Percentiles rank a stretch among this genome's conserved stretches.
These are phyloP conservation scores for Thielaviopsis cerberus DNA, from an alignment of 2,329 filamentous ascomycete species.

Conservation along the genomic window DNA sequence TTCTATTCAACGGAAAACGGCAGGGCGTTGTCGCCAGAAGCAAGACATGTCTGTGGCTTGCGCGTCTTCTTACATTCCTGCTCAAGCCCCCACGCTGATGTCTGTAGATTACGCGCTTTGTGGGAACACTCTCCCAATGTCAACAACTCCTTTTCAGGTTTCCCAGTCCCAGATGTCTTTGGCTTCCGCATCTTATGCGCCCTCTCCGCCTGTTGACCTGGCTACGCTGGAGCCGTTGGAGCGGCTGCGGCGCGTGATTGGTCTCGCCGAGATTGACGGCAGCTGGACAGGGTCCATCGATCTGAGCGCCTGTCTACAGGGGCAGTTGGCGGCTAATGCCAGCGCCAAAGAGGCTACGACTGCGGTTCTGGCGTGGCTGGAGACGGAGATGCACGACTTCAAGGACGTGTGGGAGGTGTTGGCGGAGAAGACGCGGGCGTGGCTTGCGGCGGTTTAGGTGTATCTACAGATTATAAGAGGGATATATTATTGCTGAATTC, in stretches of 20 bases:
- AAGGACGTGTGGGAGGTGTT: conserved; percentile 46
- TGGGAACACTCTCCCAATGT: no score
- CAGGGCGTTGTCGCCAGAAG: no score
- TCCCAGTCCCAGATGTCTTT: no score
- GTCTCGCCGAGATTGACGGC: background rate
- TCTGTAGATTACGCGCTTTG: no score
- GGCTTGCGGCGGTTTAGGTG: conserved; percentile 20
- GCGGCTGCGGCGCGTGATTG: background rate
- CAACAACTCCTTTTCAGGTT: no score
- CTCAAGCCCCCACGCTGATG: no score
- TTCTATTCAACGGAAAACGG: no score
- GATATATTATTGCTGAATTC: no score
- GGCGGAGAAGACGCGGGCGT: conserved; percentile 37
- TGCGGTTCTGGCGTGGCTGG: conserved; percentile 30
- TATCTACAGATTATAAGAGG: no score
- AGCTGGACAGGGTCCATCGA: background rate
- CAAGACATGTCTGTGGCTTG: no score
- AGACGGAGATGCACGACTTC: conserved; percentile 24
- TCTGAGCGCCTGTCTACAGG: conserved; percentile 4
- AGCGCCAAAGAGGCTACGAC: conserved; percentile 17
- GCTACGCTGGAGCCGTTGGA: background rate
- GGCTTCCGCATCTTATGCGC: no score
- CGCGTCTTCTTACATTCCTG: no score
- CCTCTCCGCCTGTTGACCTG: background rate
- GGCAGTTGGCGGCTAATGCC: conserved; percentile 1